Evolutionary conservation across 2,329 filamentous ascomycete species (phyloP).

Genomic region (Fusarium guadeloupense): DNA sequence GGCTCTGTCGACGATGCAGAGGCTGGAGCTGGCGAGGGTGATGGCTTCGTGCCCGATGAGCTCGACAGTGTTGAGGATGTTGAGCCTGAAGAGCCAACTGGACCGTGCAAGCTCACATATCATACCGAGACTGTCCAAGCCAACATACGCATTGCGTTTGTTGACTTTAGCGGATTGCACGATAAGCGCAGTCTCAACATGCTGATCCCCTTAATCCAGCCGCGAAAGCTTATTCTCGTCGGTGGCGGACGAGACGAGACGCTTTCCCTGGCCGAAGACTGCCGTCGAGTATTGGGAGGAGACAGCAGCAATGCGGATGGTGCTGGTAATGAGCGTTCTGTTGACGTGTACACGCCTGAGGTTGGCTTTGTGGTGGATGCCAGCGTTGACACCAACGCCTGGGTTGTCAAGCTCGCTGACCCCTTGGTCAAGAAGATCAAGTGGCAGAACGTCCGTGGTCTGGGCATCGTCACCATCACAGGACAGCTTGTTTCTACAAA

Average conservation of each 20-base stretch:
- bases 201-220: conserved; percentile 92
- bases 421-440: conserved; percentile 84
- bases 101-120: conserved; percentile 80
- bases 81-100: conserved; percentile 60
- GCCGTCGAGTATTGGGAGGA: conserved; percentile 68
- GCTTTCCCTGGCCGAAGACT: conserved; percentile 78
- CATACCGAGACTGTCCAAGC: conserved; percentile 70
- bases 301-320: conserved; percentile 7
- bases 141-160: conserved; percentile 81
- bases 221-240: conserved; percentile 93
- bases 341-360: conserved; percentile 83
- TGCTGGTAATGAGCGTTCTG: conserved; percentile 57
- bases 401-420: conserved; percentile 91
- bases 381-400: conserved; percentile 96
- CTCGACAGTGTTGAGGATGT: conserved; percentile 67
- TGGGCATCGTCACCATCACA: conserved; percentile 93
- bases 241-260: conserved; percentile 85
- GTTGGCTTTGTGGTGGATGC: conserved; percentile 83
- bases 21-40: conserved; percentile 46
- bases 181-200: conserved; percentile 94
- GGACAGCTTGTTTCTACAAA: conserved; percentile 66
- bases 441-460: conserved; percentile 92
- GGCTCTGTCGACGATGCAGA: conserved; percentile 57
- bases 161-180: conserved; percentile 92
- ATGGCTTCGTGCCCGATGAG: conserved; percentile 61